Evolutionary conservation across 805 yeast species (phyloP), one percentile per base, ranked within the genome.

Genomic region (Barnettozyma sucrosica): DNA sequence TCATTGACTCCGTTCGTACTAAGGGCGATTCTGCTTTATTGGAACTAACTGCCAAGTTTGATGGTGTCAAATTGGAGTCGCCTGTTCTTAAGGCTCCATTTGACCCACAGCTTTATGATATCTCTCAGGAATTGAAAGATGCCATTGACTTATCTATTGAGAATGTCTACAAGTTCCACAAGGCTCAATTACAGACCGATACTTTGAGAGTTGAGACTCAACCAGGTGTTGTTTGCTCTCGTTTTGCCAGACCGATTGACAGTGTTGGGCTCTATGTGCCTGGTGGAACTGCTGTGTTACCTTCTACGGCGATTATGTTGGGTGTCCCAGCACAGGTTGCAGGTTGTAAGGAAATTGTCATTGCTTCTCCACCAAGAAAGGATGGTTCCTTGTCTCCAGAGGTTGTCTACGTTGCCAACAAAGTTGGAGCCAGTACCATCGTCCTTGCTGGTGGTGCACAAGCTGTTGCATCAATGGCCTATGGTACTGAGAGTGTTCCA

Each of bases 251-350:
- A 61, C 93, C 99, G 7, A 89, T 93, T 56, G 96, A 89, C 61
- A 82, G 79, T 50, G 99, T 93, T 46, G 99, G 99, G 51, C 77
- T 95, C 50, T 93, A 93, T 63, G 87, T 93, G 51, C 99, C 99
- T 46, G 99, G 99, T 58, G 99, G 99, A 57, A 89, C 98, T 39
- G 99, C 99, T 3, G 92, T 93, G 30, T 76, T 93, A 55, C 99
- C 99, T 37, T 92, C 98, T 18, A 93, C 99, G 13, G 95, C 98
- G 5, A 77, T 93, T 68, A 93, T 93, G 97, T 77, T 93, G 58
- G 98, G 99, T 61, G 97, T 93, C 45, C 99, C 99, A 20, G 99
- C 99, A 18, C 80, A 82, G 65, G 99, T 90, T 52, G 99, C 99
- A 24, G 97, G 97, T 6, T 93, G 98, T 72, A 79, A 82, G 60